Conservation (phyloP, 129 eudicot species). For the Erigeron canadensis region DNA sequence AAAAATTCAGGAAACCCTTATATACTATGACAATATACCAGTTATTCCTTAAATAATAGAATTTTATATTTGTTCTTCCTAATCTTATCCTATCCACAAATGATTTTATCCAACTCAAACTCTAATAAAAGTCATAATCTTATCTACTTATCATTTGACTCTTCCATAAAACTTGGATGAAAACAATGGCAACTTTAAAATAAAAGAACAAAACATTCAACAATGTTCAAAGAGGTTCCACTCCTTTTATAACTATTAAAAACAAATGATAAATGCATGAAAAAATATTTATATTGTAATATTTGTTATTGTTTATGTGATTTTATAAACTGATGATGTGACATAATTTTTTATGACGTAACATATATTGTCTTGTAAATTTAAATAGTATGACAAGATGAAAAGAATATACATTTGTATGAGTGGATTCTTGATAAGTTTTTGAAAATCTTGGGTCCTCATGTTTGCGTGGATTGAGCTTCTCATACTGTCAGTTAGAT, state of each 20-base stretch:
- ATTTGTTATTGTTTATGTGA: too few species aligned
- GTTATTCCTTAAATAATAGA: background rate
- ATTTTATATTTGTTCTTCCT: background rate
- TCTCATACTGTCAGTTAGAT: too few species aligned
- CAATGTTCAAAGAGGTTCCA: background rate
- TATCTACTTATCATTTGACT: background rate
- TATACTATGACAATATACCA: background rate
- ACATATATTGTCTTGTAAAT: too few species aligned
- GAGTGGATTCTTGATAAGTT: too few species aligned
- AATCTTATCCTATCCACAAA: background rate
- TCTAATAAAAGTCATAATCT: background rate
- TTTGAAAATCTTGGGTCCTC: too few species aligned
- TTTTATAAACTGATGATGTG: too few species aligned
- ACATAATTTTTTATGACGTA: too few species aligned
- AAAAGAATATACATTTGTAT: too few species aligned
- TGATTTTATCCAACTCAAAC: background rate
- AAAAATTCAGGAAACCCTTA: background rate
- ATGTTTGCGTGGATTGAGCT: too few species aligned
- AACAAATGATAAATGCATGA: too few species aligned
- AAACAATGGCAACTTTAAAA: background rate
- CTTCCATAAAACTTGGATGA: background rate
- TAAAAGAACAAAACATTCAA: background rate
- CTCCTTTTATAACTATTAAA: background rate
- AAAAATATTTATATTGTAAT: too few species aligned
- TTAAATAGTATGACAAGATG: too few species aligned